Evolutionary conservation across 345 rosid genomes (phyloP), one percentile per base, ranked within the genome.

Genomic region (Heritiera littoralis): DNA sequence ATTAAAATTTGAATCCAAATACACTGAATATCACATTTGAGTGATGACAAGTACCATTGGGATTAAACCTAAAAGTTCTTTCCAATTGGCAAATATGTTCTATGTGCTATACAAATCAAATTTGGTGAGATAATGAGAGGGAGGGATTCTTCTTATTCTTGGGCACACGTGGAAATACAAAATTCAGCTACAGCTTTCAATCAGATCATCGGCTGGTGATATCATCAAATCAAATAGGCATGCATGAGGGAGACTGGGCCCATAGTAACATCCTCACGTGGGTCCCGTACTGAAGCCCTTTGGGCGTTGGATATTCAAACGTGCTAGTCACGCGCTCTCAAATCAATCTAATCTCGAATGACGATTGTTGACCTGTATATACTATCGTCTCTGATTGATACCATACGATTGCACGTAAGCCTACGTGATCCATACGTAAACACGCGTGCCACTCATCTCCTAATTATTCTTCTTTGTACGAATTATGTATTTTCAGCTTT

Each of bases 271-370:
- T 2, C 18, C 30, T 41, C 51, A 9, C 32, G 72, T n/a, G 72
- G 52, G 14, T 20, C 70, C 70, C 45, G 3, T 9, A 7, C 45
- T 6, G 1, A 6, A 0, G 45, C 45, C 45, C 8, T 43, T 6
- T 43, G 45, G n/a, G 48, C 70, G 40, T 38, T 40, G 20, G 20
- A 8, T 48, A 67, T 43, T 67, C 32, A 43, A 58, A 7, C 41
- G 78, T 75, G 68, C 20, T 4, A 12, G 13, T 7, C 68, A 75
- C 78, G 78, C 67, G 18, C 78, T 13, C 15, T 55, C 54, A 1
- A 45, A 68, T 11, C 72, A 68, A 68, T n/a, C 30, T 9, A 67
- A 18, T 18, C 14, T 41, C 3, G 46, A 40, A 3, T 17, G 23
- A 8, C 46, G 4, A 17, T 9, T 8, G 11, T 28, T 66, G 13